Evolutionary conservation across 176 grass and related monocot species (phyloP).

Genomic region (Tuctoria greenei): DNA sequence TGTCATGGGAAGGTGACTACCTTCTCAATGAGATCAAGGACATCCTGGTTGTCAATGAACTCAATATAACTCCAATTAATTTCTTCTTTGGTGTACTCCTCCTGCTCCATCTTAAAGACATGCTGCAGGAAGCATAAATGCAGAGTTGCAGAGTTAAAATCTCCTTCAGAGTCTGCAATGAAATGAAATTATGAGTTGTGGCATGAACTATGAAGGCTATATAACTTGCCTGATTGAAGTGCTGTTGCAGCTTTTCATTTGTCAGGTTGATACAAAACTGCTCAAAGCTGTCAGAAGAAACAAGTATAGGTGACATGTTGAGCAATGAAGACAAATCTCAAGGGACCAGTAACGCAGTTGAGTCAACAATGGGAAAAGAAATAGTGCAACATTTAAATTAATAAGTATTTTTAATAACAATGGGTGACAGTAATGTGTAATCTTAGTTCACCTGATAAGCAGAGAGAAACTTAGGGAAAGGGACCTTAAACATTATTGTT

Average conservation of each 20-base stretch:
- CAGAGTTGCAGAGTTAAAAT: slow-evolving; percentile 10
- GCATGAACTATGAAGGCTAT: background rate
- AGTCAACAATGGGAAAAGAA: background rate
- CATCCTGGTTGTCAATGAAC: slow-evolving; percentile 92
- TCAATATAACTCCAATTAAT: slow-evolving; percentile 99
- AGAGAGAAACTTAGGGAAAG: background rate
- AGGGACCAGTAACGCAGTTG: background rate
- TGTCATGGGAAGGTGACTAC: slow-evolving; percentile 36
- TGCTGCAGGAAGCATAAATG: slow-evolving; percentile 66
- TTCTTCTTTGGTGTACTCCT: slow-evolving; percentile 99
- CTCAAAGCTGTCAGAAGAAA: slow-evolving; percentile 73
- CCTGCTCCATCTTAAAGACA: slow-evolving; percentile 99
- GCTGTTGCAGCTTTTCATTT: slow-evolving; percentile 98
- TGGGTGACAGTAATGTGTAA: background rate
- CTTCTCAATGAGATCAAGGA: slow-evolving; percentile 99
- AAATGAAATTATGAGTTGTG: background rate
- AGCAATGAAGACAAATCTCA: slow-evolving; percentile 17
- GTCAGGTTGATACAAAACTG: slow-evolving; percentile 99
- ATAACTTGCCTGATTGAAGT: slow-evolving; percentile 89
- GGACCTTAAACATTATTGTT: background rate
- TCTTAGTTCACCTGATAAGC: background rate
- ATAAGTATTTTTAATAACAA: background rate
- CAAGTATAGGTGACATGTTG: slow-evolving; percentile 3
- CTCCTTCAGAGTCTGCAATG: background rate
- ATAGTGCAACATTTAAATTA: background rate